These are phyloP conservation scores for Priceomyces fermenticarens DNA, from an alignment of 805 yeast genomes.

Conservation along the genomic window DNA sequence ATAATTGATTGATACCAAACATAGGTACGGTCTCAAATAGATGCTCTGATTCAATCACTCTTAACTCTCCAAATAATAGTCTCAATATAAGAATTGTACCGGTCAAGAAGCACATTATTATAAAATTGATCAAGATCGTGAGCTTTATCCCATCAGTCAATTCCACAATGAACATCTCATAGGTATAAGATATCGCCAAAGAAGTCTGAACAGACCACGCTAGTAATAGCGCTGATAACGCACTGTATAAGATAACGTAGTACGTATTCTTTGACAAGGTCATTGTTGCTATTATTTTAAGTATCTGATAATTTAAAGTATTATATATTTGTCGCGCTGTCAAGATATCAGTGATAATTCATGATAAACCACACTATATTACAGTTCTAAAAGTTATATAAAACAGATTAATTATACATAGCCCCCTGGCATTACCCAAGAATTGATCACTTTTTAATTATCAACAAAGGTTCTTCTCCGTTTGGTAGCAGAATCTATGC, in stretches of 20 bases:
- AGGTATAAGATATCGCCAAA: conserved; percentile 17
- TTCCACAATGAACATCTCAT: conserved; percentile 21
- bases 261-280: conserved; percentile 9
- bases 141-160: conserved; percentile 30
- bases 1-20: conserved; percentile 47
- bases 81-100: conserved; percentile 44
- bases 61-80: conserved; percentile 68
- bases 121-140: conserved; percentile 24
- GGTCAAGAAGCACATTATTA: conserved; percentile 18
- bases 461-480: neutral
- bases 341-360: neutral
- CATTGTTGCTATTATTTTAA: neutral
- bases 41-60: conserved; percentile 75
- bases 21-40: conserved; percentile 34
- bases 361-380: neutral
- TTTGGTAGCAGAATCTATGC: neutral
- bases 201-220: conserved; percentile 21
- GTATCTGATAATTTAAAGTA: neutral
- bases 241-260: conserved; percentile 17
- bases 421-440: too few relatives aligned
- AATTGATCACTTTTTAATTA: too few relatives aligned
- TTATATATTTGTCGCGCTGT: conserved; percentile 2
- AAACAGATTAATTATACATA: too few relatives aligned
- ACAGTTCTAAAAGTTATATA: too few relatives aligned
- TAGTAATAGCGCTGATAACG: conserved; percentile 16